Evolutionary conservation across 345 rosid species (phyloP).

Genomic region (Rhizophora mangle): DNA sequence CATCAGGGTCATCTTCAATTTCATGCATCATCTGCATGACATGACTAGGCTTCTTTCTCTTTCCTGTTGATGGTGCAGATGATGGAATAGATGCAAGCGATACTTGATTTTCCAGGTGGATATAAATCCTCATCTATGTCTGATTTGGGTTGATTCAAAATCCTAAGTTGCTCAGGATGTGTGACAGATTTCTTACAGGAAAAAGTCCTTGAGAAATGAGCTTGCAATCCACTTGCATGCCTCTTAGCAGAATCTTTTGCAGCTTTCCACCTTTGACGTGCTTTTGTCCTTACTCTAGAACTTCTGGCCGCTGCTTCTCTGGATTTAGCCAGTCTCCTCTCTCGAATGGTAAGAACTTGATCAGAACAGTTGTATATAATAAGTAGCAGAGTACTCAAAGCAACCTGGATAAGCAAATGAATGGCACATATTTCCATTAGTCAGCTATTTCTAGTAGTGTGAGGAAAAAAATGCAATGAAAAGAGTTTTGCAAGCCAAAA

Average conservation of each 20-base stretch:
- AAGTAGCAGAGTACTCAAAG: constrained; percentile 60
- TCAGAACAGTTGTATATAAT: constrained; percentile 88
- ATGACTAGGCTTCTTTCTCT: constrained; percentile 33
- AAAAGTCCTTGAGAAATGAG: constrained; percentile 57
- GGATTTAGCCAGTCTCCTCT: constrained; percentile 70
- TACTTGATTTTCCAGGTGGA: constrained; percentile 27
- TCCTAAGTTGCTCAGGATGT: constrained; percentile 37
- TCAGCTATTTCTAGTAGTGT: constrained; percentile 1
- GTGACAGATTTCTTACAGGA: constrained; percentile 40
- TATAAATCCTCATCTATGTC: constrained; percentile 41
- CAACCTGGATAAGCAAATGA: constrained; percentile 56
- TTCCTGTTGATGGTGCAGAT: constrained; percentile 28
- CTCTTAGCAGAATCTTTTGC: constrained; percentile 68
- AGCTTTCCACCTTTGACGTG: constrained; percentile 71
- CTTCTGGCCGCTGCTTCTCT: constrained; percentile 83
- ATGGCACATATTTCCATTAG: constrained; percentile 2
- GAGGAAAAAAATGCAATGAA: constrained; percentile 1
- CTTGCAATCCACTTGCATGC: constrained; percentile 64
- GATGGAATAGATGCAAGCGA: constrained; percentile 26
- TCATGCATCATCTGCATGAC: constrained; percentile 35
- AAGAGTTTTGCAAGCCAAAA: neutral
- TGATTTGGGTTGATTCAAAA: constrained; percentile 38
- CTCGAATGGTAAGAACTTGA: constrained; percentile 72
- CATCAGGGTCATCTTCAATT: constrained; percentile 42
- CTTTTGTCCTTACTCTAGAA: constrained; percentile 63